Percentiles rank a stretch among this genome's conserved stretches.
Conservation (phyloP, 495 filamentous ascomycete species). For the Penicillium silybi region DNA sequence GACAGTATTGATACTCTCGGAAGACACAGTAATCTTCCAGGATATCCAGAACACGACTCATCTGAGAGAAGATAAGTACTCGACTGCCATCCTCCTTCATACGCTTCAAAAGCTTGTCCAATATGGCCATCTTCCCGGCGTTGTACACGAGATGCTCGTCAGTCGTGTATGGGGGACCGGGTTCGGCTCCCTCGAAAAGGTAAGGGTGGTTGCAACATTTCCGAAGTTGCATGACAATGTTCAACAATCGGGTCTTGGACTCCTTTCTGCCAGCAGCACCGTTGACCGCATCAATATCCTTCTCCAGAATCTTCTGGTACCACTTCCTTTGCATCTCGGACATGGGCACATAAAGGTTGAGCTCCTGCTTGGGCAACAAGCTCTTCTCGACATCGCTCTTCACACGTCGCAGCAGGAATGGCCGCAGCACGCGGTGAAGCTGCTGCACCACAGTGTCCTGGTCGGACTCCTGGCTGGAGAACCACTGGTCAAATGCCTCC, state of each 20-base stretch:
- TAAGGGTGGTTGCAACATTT: conserved; percentile 99
- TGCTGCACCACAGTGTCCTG: conserved; percentile 98
- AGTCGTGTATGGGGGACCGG: conserved; percentile 95
- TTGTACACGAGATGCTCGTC: conserved; percentile 95
- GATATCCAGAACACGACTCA: conserved; percentile 96
- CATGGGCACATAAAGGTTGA: conserved; percentile 98
- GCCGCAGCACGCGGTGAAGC: conserved; percentile 86
- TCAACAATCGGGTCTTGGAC: conserved; percentile 97
- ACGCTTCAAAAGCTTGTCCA: conserved; percentile 85
- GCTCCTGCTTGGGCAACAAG: conserved; percentile 91
- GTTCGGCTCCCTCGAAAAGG: conserved; percentile 96
- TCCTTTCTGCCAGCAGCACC: conserved; percentile 94
- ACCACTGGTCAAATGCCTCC: conserved; percentile 99
- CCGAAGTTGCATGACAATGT: conserved; percentile 99
- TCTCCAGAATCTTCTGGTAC: conserved; percentile 98
- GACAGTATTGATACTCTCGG: conserved; percentile 89
- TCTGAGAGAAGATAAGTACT: conserved; percentile 98
- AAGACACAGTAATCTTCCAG: conserved; percentile 98
- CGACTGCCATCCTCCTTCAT: conserved; percentile 83
- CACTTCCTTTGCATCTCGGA: conserved; percentile 98
- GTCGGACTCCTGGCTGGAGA: conserved; percentile 80
- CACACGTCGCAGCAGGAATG: conserved; percentile 92
- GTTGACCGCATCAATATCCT: conserved; percentile 98
- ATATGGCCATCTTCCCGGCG: conserved; percentile 94
- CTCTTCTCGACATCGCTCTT: conserved; percentile 99